Conservation (phyloP, 768 basidiomycete species). For the Cubamyces sp. region DNA sequence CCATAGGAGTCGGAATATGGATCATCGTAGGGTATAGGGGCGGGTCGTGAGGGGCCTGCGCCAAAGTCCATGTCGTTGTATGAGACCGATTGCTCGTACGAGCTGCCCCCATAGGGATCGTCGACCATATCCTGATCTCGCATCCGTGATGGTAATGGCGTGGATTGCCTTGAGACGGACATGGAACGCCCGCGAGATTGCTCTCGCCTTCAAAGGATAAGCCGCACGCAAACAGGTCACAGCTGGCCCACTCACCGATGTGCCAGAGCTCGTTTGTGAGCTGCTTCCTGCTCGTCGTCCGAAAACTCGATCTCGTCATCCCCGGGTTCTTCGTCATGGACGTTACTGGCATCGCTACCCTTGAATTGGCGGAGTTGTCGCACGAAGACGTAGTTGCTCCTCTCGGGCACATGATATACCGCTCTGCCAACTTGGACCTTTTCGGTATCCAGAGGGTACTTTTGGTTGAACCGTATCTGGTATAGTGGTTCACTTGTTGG, state of each 20-base stretch:
- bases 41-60: slow-evolving; percentile 60
- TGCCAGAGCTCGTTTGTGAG: slow-evolving; percentile 64
- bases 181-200: slow-evolving; percentile 50
- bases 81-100: slow-evolving; percentile 67
- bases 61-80: slow-evolving; percentile 67
- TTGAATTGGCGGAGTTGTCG: slow-evolving; percentile 68
- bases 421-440: slow-evolving; percentile 58
- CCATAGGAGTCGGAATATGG: slow-evolving; percentile 55
- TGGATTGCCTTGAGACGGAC: slow-evolving; percentile 58
- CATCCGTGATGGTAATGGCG: slow-evolving; percentile 56
- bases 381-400: slow-evolving; percentile 85
- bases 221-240: not conserved
- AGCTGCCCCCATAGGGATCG: slow-evolving; percentile 56
- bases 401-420: slow-evolving; percentile 82
- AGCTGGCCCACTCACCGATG: slow-evolving; percentile 29
- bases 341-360: slow-evolving; percentile 94
- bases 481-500: slow-evolving; percentile 91
- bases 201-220: slow-evolving; percentile 46
- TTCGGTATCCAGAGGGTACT: slow-evolving; percentile 62
- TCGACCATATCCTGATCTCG: slow-evolving; percentile 59
- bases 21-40: slow-evolving; percentile 78
- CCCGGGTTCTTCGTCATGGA: slow-evolving; percentile 91
- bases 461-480: slow-evolving; percentile 77
- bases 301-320: slow-evolving; percentile 93
- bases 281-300: slow-evolving; percentile 90